Percentiles rank a stretch among this genome's conserved stretches.
Evolutionary conservation across 805 yeast genomes (phyloP).

Genomic region (Kluyveromyces starmeri): DNA sequence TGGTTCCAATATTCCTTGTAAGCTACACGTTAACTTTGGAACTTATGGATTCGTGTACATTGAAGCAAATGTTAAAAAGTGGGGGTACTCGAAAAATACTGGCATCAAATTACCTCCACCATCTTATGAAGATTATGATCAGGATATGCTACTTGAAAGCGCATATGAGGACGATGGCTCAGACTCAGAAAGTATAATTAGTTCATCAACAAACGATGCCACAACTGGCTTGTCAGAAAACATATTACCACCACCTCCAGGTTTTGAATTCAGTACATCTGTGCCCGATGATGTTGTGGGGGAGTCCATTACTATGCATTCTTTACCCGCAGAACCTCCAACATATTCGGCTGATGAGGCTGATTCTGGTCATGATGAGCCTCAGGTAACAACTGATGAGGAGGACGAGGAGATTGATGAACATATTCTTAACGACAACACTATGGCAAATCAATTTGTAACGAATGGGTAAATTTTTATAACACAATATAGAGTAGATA

Average conservation of each 20-base stretch:
- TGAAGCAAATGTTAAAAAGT: conserved; percentile 87
- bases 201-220: conserved; percentile 18
- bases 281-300: conserved; percentile 10
- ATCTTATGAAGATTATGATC: conserved; percentile 69
- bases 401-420: conserved; percentile 5
- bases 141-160: conserved; percentile 68
- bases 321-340: conserved; percentile 33
- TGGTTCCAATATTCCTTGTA: conserved; percentile 76
- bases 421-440: conserved; percentile 7
- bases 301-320: conserved; percentile 29
- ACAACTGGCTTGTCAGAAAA: conserved; percentile 23
- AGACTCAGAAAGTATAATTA: conserved; percentile 26
- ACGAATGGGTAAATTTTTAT: conserved; percentile 1
- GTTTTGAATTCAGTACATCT: conserved; percentile 28
- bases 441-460: conserved; percentile 9
- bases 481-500: conserved; percentile 4
- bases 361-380: neutral
- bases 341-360: conserved; percentile 24
- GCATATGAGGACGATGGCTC: conserved; percentile 42
- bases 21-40: conserved; percentile 83
- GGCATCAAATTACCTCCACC: conserved; percentile 94
- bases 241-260: conserved; percentile 31
- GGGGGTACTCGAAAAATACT: conserved; percentile 90
- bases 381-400: neutral
- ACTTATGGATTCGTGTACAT: conserved; percentile 83